phyloP scores from a whole-genome alignment of 2,329 filamentous ascomycete species.

The Massarina eburnea region DNA sequence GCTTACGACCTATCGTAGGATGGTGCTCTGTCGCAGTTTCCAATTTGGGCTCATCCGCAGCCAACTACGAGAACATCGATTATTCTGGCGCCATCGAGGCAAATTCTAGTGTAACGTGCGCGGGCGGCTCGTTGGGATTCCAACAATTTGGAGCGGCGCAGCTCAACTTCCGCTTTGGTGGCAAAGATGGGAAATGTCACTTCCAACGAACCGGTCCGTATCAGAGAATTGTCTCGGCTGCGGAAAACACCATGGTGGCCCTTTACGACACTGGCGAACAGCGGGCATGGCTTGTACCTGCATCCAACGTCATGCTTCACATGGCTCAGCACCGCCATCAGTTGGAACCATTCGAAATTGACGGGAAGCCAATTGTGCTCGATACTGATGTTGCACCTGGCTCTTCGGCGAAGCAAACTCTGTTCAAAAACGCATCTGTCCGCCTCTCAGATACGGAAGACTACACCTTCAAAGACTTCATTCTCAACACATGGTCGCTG shows the following conservation, averaged over 20 bases:
- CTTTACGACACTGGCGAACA: slow-evolving; percentile 15
- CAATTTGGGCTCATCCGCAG: slow-evolving; percentile 7
- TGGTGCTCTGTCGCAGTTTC: slow-evolving; percentile 14
- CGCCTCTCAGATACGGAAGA: slow-evolving; percentile 9
- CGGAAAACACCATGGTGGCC: slow-evolving; percentile 12
- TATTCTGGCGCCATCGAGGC: slow-evolving; percentile 15
- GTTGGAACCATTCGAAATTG: slow-evolving; percentile 12
- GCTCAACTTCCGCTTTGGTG: slow-evolving; percentile 15
- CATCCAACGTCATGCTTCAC: slow-evolving; percentile 18
- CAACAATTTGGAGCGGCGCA: slow-evolving; percentile 15
- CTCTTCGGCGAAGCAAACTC: slow-evolving; percentile 7
- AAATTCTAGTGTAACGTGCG: not conserved
- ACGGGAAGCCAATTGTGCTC: slow-evolving; percentile 7
- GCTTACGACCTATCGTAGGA: slow-evolving; percentile 14
- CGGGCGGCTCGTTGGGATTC: slow-evolving; percentile 15
- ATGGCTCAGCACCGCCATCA: slow-evolving; percentile 17
- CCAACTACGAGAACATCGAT: slow-evolving; percentile 18
- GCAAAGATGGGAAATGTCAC: slow-evolving; percentile 16
- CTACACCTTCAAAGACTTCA: slow-evolving; percentile 13
- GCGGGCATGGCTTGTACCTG: slow-evolving; percentile 18
- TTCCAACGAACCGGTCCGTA: slow-evolving; percentile 16
- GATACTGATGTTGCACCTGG: not conserved
- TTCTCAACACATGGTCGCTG: slow-evolving; percentile 16
- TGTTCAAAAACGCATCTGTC: slow-evolving; percentile 3
- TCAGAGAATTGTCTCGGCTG: slow-evolving; percentile 10